Evolutionary conservation across 768 basidiomycete species (phyloP), one percentile per base, ranked within the genome.

Genomic region (Phanerochaete sordida): DNA sequence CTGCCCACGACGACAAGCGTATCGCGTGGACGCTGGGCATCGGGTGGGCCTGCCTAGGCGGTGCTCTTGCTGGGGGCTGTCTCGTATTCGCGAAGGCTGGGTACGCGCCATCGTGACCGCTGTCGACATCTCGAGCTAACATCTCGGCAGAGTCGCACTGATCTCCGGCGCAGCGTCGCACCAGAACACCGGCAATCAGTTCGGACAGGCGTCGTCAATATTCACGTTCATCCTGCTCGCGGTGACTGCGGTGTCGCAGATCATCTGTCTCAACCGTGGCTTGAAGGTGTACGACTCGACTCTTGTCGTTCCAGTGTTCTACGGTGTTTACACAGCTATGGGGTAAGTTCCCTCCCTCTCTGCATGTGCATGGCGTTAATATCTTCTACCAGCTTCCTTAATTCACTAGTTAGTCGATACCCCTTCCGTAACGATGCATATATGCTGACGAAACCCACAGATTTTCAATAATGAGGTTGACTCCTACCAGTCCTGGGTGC

Each of bases 21-120:
- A 78, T 98, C 44, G 88, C 89, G 7, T 97, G 94, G 92, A 87
- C 91, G 27, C 79, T 95, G 47, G 95, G 95, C 15, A 93, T 98
- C 52, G 88, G 88, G 1, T 98, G 95, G 96, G 91, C 93, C 2
- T 94, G 94, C 62, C 86, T 87, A 57, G 95, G 95, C 33, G 95
- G 95, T 13, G 89, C 93, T 35, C 77, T 98, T 39, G 93, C 93
- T 6, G 96, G 95, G 5, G 86, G 87, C 44, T 90, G 87, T 72
- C 78, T 98, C 59, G 93, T 98, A 2, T 95, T 98, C 62, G 88
- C 88, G 6, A 89, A 85, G 68, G 78, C 87, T 24, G 83, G 81
- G 87, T 88, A 66, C 68, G 86, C 77, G n/a, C 16, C n/a, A n/a
- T n/a, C 57, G 16, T 55, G 13, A 63, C 24, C n/a, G 61, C 24